Evolutionary conservation across 2,329 filamentous ascomycete species (phyloP).

Genomic region (Penicillium sclerotiorum): DNA sequence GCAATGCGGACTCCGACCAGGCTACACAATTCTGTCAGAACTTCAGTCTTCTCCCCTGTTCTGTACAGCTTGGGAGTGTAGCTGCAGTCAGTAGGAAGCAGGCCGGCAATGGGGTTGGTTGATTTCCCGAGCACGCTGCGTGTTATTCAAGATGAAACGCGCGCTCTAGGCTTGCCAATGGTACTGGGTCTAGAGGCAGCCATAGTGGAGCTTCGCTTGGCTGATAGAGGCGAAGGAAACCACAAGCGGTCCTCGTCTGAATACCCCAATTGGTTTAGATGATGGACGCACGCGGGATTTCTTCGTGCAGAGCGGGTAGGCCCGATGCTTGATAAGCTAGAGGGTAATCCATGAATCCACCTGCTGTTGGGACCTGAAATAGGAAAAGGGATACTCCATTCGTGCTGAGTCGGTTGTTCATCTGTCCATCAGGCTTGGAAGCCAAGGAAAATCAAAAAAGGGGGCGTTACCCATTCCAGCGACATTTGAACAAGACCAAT

Average conservation of each 20-base stretch:
- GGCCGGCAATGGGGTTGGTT: background rate
- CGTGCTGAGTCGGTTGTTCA: no score
- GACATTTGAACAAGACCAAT: background rate
- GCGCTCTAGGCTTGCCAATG: background rate
- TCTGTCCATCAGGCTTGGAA: no score
- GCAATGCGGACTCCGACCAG: no score
- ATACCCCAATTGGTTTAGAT: background rate
- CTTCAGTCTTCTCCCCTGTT: no score
- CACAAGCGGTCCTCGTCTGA: background rate
- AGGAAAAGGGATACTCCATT: no score
- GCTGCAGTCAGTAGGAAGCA: background rate
- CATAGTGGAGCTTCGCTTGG: background rate
- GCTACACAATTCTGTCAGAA: no score
- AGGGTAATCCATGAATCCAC: no score
- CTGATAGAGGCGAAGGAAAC: background rate
- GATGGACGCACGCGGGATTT: background rate
- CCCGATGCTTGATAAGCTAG: background rate
- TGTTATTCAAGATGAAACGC: background rate
- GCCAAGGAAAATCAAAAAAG: background rate
- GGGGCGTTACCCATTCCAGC: background rate
- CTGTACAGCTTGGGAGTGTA: no score
- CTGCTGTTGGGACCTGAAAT: background rate
- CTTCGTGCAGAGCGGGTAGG: background rate
- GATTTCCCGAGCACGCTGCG: background rate
- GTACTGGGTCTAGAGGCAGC: background rate